Percentiles rank a stretch among this genome's conserved stretches.
Conservation (phyloP, 495 filamentous ascomycete genomes). For the Trichoderma virens region DNA sequence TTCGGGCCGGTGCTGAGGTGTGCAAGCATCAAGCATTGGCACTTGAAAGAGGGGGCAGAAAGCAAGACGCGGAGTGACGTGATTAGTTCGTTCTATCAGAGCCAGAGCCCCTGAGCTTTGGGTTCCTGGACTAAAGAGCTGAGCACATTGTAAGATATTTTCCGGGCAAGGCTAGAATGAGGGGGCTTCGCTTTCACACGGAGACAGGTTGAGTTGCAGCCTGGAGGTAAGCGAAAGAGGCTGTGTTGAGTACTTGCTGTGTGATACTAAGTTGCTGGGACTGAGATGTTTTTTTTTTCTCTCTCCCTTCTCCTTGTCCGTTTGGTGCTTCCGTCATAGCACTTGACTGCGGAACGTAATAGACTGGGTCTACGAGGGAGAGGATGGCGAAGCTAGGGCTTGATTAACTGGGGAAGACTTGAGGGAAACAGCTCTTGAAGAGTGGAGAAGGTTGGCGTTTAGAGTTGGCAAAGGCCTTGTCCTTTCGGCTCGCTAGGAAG, state of each 20-base stretch:
- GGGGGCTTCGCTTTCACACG: background rate
- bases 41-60: conserved; percentile 15
- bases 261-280: background rate
- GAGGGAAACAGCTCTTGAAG: background rate
- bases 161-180: background rate
- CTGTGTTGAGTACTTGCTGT: background rate
- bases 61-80: background rate
- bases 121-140: conserved; percentile 46
- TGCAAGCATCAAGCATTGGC: conserved; percentile 7
- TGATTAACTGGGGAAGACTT: background rate
- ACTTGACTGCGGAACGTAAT: background rate
- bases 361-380: background rate
- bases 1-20: conserved; percentile 5
- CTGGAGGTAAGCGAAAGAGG: background rate
- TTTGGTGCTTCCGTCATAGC: background rate
- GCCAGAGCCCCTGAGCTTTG: conserved; percentile 40
- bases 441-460: background rate
- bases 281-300: background rate
- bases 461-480: too few relatives aligned
- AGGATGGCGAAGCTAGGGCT: background rate
- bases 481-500: too few relatives aligned
- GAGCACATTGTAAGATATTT: conserved; percentile 34
- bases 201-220: background rate
- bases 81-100: conserved; percentile 44
- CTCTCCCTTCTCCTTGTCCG: background rate